Conservation (phyloP, 768 basidiomycete genomes). For the Albatrellus ellisii region DNA sequence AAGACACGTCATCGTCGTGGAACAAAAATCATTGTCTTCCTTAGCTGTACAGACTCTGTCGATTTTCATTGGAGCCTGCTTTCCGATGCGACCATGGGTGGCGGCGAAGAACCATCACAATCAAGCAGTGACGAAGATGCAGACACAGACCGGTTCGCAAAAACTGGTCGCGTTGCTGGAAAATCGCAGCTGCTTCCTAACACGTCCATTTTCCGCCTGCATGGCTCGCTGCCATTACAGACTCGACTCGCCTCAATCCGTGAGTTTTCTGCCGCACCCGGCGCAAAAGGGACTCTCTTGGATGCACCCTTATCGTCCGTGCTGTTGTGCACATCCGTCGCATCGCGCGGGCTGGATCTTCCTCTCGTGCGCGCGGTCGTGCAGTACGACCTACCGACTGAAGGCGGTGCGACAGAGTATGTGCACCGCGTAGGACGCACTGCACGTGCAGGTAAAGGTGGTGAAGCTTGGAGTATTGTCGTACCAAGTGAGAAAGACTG, state of each 20-base stretch:
- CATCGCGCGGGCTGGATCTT: constrained; percentile 94
- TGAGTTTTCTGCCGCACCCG: constrained; percentile 47
- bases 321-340: constrained; percentile 91
- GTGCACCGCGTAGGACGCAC: constrained; percentile 96
- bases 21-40: constrained; percentile 83
- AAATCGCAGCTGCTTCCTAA: constrained; percentile 70
- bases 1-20: constrained; percentile 38
- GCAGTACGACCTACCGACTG: constrained; percentile 95
- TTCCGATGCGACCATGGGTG: constrained; percentile 57
- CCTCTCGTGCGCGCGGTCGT: constrained; percentile 89
- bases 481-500: constrained; percentile 78
- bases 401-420: constrained; percentile 93
- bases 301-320: constrained; percentile 45
- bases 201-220: constrained; percentile 75
- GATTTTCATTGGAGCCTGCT: constrained; percentile 92
- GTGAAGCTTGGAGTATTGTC: constrained; percentile 92
- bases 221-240: constrained; percentile 79
- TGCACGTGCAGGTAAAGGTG: constrained; percentile 89
- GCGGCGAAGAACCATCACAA: constrained; percentile 14
- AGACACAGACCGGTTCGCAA: constrained; percentile 17
- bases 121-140: constrained; percentile 4
- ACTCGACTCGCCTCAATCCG: constrained; percentile 75
- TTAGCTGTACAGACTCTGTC: constrained; percentile 96
- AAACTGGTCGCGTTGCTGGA: constrained; percentile 34
- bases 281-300: constrained; percentile 8